Evolutionary conservation across 2,329 filamentous ascomycete genomes (phyloP), one percentile per base, ranked within the genome.

Genomic region (Epichloe brachyelytri): DNA sequence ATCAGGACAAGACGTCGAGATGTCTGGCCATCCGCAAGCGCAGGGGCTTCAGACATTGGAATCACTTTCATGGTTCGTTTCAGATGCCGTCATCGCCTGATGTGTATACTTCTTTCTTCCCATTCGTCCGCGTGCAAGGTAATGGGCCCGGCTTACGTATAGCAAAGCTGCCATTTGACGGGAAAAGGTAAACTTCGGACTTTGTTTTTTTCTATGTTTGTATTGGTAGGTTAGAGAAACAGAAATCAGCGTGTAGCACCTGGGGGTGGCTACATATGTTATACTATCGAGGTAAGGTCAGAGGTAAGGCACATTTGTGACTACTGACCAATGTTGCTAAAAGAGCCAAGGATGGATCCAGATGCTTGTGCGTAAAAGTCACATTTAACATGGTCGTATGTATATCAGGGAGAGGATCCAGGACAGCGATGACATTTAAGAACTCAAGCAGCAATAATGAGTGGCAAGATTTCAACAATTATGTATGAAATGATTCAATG

Each of bases 251-350:
- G 46, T 33, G 49, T 47, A 46, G 52, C 49, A 46, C 40, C 44
- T 43, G 43, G 33, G 36, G 38, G 49, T 44, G 51, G 51, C 47
- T 47, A 46, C 47, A 36, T 30, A 15, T 26, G 40, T 34, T 20
- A n/a, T 49, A 44, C 34, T 41, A 39, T 63, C 58, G 63, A 74
- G 72, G 74, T 75, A 75, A 75, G 71, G 72, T 76, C 71, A 73
- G 73, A 74, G 74, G 73, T 76, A 77, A 77, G 73, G 63, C 63
- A 60, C 67, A 65, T 60, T 60, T 65, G 52, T 65, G 52, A 64
- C 65, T 66, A 59, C 61, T 67, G 63, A 63, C 63, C 60, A 57
- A 20, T 47, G 17, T n/a, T 49, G 26, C 26, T 36, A 40, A 44
- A 34, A 15, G 7, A n/a, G 5, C 15, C 14, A n/a, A 8, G 46